Evolutionary conservation across 352 stramenopile species (phyloP).

Genomic region (Phytopythium chamaehyphon): DNA sequence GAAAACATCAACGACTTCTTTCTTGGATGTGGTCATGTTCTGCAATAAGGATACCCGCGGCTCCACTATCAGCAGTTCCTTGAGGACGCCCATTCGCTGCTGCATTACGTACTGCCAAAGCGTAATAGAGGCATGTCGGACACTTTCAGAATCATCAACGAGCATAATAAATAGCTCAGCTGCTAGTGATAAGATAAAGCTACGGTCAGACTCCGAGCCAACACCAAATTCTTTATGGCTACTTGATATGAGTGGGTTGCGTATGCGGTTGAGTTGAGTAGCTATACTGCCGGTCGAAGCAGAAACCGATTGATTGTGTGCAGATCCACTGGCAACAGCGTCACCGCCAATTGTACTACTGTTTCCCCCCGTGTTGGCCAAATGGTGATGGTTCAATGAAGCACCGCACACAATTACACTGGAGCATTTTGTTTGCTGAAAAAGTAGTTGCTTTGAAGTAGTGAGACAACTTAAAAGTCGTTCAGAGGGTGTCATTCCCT

Average conservation of each 20-base stretch:
- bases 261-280: conserved; percentile 41
- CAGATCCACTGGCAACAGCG: not conserved
- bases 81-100: conserved; percentile 63
- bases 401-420: conserved; percentile 47
- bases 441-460: conserved; percentile 43
- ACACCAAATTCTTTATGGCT: conserved; percentile 65
- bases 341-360: not conserved
- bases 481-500: conserved; percentile 11
- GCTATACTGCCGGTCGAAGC: conserved; percentile 9
- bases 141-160: conserved; percentile 43
- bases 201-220: conserved; percentile 63
- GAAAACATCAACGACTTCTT: conserved; percentile 70
- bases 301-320: not conserved
- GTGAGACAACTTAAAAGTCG: conserved; percentile 40
- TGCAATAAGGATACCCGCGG: conserved; percentile 56
- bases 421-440: conserved; percentile 66
- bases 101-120: conserved; percentile 76
- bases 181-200: conserved; percentile 60
- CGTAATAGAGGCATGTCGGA: conserved; percentile 42
- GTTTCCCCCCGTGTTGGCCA: conserved; percentile 5
- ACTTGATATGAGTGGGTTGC: conserved; percentile 31
- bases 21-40: conserved; percentile 70
- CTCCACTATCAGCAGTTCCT: conserved; percentile 75
- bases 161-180: conserved; percentile 61
- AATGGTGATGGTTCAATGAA: conserved; percentile 8